Evolutionary conservation across 352 stramenopile species (phyloP).

Genomic region (Phytophthora europaea): DNA sequence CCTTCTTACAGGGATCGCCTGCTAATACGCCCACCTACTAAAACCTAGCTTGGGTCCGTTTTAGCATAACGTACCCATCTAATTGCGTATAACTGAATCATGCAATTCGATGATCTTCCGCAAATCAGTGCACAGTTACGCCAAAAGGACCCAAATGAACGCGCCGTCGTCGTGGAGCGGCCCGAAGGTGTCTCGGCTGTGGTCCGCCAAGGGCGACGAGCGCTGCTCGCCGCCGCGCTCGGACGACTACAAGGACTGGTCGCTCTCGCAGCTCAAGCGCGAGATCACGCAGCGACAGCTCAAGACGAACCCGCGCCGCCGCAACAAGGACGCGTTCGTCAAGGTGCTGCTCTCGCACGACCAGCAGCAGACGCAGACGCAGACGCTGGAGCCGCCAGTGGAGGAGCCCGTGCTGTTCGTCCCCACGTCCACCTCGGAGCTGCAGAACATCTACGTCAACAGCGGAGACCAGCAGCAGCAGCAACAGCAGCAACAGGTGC

Average conservation of each 20-base stretch:
- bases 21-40: too few species aligned
- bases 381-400: conserved; percentile 7
- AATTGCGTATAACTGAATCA: neutral
- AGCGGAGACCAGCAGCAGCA: conserved; percentile 34
- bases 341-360: conserved; percentile 47
- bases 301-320: conserved; percentile 51
- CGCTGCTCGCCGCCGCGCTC: conserved; percentile 51
- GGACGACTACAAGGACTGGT: conserved; percentile 69
- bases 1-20: too few species aligned
- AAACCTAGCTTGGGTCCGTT: neutral
- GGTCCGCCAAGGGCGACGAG: conserved; percentile 55
- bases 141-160: conserved; percentile 30
- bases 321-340: conserved; percentile 63
- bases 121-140: neutral
- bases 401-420: conserved; percentile 33
- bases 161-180: conserved; percentile 29
- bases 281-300: conserved; percentile 65
- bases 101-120: neutral
- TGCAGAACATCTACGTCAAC: conserved; percentile 34
- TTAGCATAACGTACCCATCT: neutral
- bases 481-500: conserved; percentile 9
- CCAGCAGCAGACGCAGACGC: conserved; percentile 1
- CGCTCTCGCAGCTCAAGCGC: conserved; percentile 59
- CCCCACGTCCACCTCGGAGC: conserved; percentile 23
- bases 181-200: conserved; percentile 48